Evolutionary conservation across 441 rosid genomes (phyloP).

Genomic region (Gossypium schwendimanii): DNA sequence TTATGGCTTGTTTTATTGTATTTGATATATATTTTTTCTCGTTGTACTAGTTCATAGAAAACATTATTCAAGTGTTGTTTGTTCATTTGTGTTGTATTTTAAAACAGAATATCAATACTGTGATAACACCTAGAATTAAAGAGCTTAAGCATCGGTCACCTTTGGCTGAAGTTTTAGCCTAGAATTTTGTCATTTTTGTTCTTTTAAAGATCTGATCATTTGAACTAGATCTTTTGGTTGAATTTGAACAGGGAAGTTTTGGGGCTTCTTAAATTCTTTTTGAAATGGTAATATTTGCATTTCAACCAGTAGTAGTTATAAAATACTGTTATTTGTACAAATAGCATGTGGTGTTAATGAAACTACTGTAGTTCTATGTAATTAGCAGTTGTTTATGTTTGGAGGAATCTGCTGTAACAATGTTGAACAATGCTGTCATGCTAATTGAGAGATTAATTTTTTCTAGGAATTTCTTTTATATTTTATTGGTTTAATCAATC

Average conservation of each 20-base stretch:
- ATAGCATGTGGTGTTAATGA: neutral
- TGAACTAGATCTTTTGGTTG: neutral
- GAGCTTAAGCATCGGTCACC: neutral
- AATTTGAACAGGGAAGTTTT: neutral
- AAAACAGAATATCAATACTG: neutral
- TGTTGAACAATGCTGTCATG: neutral
- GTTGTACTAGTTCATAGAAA: neutral
- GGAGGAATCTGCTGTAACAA: neutral
- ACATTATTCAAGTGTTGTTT: neutral
- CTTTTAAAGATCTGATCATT: neutral
- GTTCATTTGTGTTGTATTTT: neutral
- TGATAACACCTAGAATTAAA: neutral
- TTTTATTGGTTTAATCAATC: neutral
- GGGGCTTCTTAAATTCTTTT: neutral
- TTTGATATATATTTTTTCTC: neutral
- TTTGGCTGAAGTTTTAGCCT: neutral
- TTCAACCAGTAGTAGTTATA: neutral
- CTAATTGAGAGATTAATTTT: neutral
- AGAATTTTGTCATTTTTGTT: neutral
- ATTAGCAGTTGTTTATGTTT: neutral
- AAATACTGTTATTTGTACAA: neutral
- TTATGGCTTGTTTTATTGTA: conserved; percentile 1
- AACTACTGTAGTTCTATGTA: neutral
- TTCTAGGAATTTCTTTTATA: neutral
- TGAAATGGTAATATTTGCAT: neutral